phyloP scores from a whole-genome alignment of 2,329 filamentous ascomycete genomes.

The Trichoderma lentiforme region DNA sequence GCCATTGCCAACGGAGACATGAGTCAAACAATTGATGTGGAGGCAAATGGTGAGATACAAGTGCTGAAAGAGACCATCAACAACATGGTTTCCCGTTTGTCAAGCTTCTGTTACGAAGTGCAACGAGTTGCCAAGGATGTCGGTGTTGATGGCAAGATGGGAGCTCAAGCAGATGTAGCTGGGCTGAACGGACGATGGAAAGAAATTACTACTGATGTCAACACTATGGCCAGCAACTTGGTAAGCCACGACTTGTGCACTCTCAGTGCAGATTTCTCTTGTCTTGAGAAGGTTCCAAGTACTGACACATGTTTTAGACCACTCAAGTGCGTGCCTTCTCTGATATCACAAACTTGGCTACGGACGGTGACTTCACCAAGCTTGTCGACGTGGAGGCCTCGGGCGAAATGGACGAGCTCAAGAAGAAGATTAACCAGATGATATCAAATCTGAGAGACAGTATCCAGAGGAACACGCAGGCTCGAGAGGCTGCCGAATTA shows the following conservation, averaged over 20 bases:
- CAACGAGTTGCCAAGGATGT: conserved; percentile 95
- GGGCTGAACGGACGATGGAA: conserved; percentile 95
- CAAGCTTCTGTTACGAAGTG: conserved; percentile 93
- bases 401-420: conserved; percentile 98
- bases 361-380: conserved; percentile 95
- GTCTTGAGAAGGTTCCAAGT: neutral
- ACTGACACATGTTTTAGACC: conserved; percentile 54
- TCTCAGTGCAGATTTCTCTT: too few relatives aligned
- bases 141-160: conserved; percentile 97
- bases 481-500: conserved; percentile 90
- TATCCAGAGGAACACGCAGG: conserved; percentile 94
- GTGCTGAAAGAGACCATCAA: conserved; percentile 96
- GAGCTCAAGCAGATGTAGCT: conserved; percentile 90
- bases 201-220: conserved; percentile 95
- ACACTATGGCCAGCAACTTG: conserved; percentile 77
- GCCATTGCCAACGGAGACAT: conserved; percentile 94
- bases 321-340: conserved; percentile 97
- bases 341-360: conserved; percentile 96
- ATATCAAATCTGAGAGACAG: conserved; percentile 92
- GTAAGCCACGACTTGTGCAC: conserved; percentile 33
- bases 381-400: conserved; percentile 95
- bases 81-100: conserved; percentile 95
- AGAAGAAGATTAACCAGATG: conserved; percentile 99
- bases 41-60: conserved; percentile 91
- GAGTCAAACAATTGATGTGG: conserved; percentile 92